Percentiles rank a stretch among this genome's conserved stretches.
phyloP scores from a whole-genome alignment of 148 eudicot species.

The Rhododendron henanense region DNA sequence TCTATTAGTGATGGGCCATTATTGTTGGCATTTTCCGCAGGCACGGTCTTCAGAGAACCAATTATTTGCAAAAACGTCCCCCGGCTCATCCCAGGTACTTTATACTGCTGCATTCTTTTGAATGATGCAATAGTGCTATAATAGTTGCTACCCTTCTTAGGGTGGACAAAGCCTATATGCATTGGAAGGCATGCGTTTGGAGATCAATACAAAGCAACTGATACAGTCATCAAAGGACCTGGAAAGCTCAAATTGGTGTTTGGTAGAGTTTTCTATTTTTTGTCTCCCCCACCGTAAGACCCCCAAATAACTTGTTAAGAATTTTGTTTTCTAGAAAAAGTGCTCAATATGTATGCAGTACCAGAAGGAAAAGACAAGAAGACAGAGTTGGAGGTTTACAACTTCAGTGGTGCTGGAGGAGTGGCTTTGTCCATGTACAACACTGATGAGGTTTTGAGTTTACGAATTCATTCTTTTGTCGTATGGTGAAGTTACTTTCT shows the following conservation, averaged over 20 bases:
- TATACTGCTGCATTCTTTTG: background rate
- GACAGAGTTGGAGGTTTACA: slow-evolving; percentile 59
- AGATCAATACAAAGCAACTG: slow-evolving; percentile 76
- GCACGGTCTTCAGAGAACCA: slow-evolving; percentile 81
- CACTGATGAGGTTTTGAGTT: slow-evolving; percentile 59
- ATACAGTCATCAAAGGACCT: slow-evolving; percentile 61
- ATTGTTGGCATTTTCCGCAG: slow-evolving; percentile 25
- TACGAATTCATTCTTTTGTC: background rate
- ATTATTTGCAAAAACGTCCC: slow-evolving; percentile 70
- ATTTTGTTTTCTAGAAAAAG: slow-evolving; percentile 1
- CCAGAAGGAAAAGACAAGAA: slow-evolving; percentile 60
- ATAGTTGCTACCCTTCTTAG: slow-evolving; percentile 16
- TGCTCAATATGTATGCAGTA: slow-evolving; percentile 30
- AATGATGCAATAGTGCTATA: background rate
- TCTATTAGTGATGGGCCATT: background rate
- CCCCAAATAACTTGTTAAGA: background rate
- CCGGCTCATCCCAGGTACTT: slow-evolving; percentile 57
- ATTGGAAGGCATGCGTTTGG: slow-evolving; percentile 88
- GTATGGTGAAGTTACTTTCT: background rate
- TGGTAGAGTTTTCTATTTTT: slow-evolving; percentile 31
- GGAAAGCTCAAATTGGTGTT: slow-evolving; percentile 70
- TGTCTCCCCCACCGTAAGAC: background rate
- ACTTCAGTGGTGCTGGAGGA: slow-evolving; percentile 66
- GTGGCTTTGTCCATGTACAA: slow-evolving; percentile 75
- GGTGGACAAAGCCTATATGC: slow-evolving; percentile 76